A percentile compares a stretch with the other conserved stretches of the same genome.
Conservation (phyloP, 2,329 filamentous ascomycete genomes). For the Beauveria asiatica region DNA sequence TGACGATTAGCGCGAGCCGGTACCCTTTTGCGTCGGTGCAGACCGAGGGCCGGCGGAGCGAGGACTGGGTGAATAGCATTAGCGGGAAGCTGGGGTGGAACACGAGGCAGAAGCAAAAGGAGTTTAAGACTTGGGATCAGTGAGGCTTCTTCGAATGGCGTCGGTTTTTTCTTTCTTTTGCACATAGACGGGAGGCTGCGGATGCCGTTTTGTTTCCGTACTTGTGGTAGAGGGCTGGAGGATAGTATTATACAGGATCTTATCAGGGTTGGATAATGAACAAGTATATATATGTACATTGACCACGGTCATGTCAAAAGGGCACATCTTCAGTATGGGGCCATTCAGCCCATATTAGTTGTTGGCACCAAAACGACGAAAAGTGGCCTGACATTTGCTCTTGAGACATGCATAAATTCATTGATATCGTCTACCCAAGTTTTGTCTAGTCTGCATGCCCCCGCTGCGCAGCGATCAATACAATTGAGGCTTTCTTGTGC, state of each 20-base stretch:
- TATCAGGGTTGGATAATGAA: not conserved
- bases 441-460: too few species aligned
- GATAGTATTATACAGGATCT: not conserved
- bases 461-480: too few species aligned
- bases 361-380: not conserved
- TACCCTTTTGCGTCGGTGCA: conserved; percentile 75
- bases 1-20: conserved; percentile 71
- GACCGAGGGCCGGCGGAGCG: conserved; percentile 57
- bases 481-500: too few species aligned
- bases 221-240: not conserved
- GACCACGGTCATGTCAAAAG: not conserved
- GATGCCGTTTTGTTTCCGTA: not conserved
- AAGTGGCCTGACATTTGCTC: not conserved
- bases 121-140: conserved; percentile 40
- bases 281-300: not conserved
- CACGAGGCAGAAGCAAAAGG: conserved; percentile 67
- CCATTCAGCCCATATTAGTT: too few species aligned
- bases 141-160: conserved; percentile 1
- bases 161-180: conserved; percentile 10
- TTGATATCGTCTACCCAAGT: not conserved
- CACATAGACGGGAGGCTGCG: not conserved
- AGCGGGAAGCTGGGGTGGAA: conserved; percentile 75
- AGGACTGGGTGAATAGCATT: conserved; percentile 79
- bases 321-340: not conserved
- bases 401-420: not conserved